Percentiles rank a stretch among this genome's conserved stretches.
These are phyloP conservation scores for Tylopilus sp. DNA, from an alignment of 768 basidiomycete species.

Conservation along the genomic window DNA sequence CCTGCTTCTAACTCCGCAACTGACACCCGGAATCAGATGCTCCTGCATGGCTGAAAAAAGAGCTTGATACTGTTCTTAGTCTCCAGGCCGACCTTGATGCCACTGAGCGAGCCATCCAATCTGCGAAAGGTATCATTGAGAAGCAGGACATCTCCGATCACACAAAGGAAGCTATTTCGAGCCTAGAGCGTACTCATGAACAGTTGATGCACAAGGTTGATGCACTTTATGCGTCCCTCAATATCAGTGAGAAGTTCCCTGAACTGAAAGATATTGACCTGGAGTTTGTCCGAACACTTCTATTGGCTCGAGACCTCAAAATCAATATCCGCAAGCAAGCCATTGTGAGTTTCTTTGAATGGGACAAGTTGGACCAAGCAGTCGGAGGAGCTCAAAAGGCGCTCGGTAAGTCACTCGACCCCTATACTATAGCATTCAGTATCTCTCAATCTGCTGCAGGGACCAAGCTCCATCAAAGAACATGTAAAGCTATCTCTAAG, in stretches of 20 bases:
- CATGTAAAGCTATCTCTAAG: not conserved
- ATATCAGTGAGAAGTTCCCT: not conserved
- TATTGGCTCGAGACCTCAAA: not conserved
- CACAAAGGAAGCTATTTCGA: not conserved
- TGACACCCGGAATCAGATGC: not conserved
- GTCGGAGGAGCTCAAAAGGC: constrained; percentile 16
- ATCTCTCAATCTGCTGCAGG: not conserved
- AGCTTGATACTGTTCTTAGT: not conserved
- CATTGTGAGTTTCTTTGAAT: not conserved
- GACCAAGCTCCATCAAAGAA: not conserved
- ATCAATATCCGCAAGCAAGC: not conserved
- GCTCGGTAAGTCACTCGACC: not conserved
- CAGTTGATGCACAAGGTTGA: not conserved
- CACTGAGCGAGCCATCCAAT: constrained; percentile 16
- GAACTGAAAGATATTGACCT: not conserved
- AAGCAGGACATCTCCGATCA: not conserved
- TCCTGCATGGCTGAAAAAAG: not conserved
- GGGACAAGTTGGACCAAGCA: constrained; percentile 25
- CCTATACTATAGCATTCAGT: too few species aligned
- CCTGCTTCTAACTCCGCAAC: not conserved
- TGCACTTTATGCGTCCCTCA: not conserved
- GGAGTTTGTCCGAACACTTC: not conserved
- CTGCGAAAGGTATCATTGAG: constrained; percentile 12
- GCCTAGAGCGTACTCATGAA: not conserved
- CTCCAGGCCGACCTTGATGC: constrained; percentile 30